Base-by-base conservation (phyloP, 176 grass and related monocot species). In the Ampelocalamus luodianensis region DNA sequence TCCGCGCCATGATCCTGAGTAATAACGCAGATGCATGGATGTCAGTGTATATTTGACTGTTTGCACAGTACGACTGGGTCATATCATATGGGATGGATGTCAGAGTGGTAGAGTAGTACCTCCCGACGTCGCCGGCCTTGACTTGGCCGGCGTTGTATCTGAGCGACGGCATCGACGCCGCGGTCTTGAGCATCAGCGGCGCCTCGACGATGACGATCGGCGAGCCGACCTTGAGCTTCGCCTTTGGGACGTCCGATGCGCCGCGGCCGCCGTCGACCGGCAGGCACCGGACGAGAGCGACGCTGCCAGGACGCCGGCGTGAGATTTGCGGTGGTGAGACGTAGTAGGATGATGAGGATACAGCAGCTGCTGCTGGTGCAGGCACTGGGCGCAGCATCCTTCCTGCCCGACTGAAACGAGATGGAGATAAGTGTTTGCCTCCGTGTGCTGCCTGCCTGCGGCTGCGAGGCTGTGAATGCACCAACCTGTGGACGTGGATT, bases 71-170 rank as follows among this genome's bases (percentile, higher is more conserved):
- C 17, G 20, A 5, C 66, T 3, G 9, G 15, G 14, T 6, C 16
- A 8, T 20, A 6, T 15, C 7, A 13, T 20, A 10, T 20, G 18
- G 58, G 1, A 4, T 20, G 3, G 18, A 0, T 18, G 8, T 5
- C 60, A 15, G 18, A 4, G 16, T 50, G 4, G 46, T 17, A 20
- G 55, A 54, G 22, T 23, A 18, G 4, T 65, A 98, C 93, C 91
- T 98, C 20, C 96, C 96, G 1, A 95, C 88, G 23, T 98, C 91
- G 16, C 96, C 93, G 11, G 90, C 45, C 87, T 95, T 95, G 73
- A 95, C 91, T 24, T 89, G 88, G 16, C 93, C 87, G 24, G 26
- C 43, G 83, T 98, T 95, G 72, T 82, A 44, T 49, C 88, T 73
- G 49, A 98, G 88, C 45, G 91, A 93, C n/a, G 93, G 89, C 89